These are phyloP conservation scores for Schwanniomyces pseudopolymorphus DNA, from an alignment of 805 yeast genomes.

Conservation along the genomic window DNA sequence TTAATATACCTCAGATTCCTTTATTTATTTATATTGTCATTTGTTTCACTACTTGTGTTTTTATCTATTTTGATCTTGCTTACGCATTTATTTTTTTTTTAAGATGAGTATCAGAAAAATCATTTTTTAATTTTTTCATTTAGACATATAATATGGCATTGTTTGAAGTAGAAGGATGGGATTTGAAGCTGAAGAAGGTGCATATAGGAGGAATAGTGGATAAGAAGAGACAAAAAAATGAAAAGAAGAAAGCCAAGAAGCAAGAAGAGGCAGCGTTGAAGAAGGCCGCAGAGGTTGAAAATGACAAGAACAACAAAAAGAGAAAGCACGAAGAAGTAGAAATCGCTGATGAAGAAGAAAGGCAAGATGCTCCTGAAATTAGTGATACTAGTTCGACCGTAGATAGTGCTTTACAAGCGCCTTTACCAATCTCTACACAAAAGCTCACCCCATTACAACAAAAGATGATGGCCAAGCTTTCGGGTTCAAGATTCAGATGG, in stretches of 20 bases:
- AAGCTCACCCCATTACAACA: conserved; percentile 85
- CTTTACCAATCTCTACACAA: conserved; percentile 11
- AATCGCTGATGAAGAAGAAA: conserved; percentile 1
- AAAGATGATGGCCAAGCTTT: conserved; percentile 91
- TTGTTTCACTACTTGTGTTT: not conserved
- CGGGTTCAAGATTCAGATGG: conserved; percentile 97
- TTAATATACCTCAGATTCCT: not conserved
- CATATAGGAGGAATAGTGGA: conserved; percentile 40
- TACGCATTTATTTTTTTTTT: not conserved
- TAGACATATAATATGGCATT: conserved; percentile 50
- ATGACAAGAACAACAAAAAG: conserved; percentile 8
- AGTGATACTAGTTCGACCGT: conserved; percentile 6
- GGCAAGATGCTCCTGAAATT: conserved; percentile 1
- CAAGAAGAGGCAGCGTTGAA: conserved; percentile 10
- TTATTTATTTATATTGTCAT: not conserved
- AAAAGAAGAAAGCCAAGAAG: conserved; percentile 21
- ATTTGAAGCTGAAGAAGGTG: conserved; percentile 53
- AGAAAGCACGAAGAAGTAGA: conserved; percentile 8
- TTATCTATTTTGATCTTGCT: not conserved
- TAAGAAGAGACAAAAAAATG: conserved; percentile 27
- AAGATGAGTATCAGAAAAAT: not conserved
- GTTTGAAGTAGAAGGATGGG: conserved; percentile 84
- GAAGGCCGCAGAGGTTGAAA: conserved; percentile 4
- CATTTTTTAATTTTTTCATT: not conserved
- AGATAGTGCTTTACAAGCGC: conserved; percentile 13